phyloP scores from a whole-genome alignment of 2,329 filamentous ascomycete species.

The Canariomyces notabilis region DNA sequence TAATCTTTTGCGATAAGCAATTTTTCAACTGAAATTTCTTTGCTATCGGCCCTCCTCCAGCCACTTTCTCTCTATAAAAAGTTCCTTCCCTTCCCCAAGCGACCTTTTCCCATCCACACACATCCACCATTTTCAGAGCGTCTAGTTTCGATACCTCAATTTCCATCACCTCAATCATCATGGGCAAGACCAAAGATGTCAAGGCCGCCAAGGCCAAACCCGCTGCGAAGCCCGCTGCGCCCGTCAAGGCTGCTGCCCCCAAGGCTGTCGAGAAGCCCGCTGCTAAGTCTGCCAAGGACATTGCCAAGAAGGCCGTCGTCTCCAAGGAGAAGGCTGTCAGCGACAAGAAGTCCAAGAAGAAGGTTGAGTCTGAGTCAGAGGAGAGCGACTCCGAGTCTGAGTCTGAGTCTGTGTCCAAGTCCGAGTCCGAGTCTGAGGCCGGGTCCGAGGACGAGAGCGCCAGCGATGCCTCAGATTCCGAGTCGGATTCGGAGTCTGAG shows the following conservation, averaged over 20 bases:
- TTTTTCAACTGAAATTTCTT: slow-evolving; percentile 16
- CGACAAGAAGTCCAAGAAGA: slow-evolving; percentile 29
- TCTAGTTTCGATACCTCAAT: slow-evolving; percentile 18
- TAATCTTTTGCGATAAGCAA: slow-evolving; percentile 23
- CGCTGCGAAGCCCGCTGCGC: slow-evolving; percentile 40
- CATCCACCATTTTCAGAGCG: slow-evolving; percentile 15
- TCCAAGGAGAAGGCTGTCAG: slow-evolving; percentile 18
- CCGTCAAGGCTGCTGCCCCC: slow-evolving; percentile 54
- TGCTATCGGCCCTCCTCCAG: slow-evolving; percentile 13
- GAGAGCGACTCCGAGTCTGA: slow-evolving; percentile 24
- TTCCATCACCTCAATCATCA: slow-evolving; percentile 33
- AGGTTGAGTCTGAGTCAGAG: slow-evolving; percentile 27
- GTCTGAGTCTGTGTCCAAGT: slow-evolving; percentile 29
- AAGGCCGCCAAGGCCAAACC: slow-evolving; percentile 51
- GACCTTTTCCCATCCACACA: too few relatives aligned
- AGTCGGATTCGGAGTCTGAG: slow-evolving; percentile 23
- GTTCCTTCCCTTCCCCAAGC: slow-evolving; percentile 2
- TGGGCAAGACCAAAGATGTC: slow-evolving; percentile 64
- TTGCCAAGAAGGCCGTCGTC: slow-evolving; percentile 29
- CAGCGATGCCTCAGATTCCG: slow-evolving; percentile 25
- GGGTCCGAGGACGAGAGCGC: too few relatives aligned
- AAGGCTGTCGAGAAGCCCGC: slow-evolving; percentile 63
- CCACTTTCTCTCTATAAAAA: slow-evolving; percentile 8
- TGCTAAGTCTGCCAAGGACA: slow-evolving; percentile 42
- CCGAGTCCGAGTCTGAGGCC: slow-evolving; percentile 24